Evolutionary conservation across 1,139 yeast genomes (phyloP), one percentile per base, ranked within the genome.

Genomic region (Geotrichum fermentans): DNA sequence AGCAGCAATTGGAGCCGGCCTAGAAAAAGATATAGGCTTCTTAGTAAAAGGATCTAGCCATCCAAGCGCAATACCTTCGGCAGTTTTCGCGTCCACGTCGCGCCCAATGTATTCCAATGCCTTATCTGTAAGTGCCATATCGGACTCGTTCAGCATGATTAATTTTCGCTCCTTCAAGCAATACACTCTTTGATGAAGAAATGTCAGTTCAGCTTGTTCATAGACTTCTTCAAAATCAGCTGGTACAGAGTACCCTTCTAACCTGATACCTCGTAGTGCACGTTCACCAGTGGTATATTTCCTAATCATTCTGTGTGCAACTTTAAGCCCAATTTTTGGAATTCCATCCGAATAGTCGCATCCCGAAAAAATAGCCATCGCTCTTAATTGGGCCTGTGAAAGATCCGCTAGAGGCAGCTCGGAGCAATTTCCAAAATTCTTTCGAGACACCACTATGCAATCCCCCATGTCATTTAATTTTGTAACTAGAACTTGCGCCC

Each of bases 341-440:
- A 92, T 72, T 0, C 98, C 98, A 50, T 80, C 79, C 0, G 97
- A 87, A 62, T 94, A 94, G 66, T 94, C 99, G 68, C 99, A 94
- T 0, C 99, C 99, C 5, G 96, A 79, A 5, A 94, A 65, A 62
- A 90, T 83, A 1, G 96, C 98, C 67, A 88, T 78, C 42, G 81
- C 73, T 46, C 95, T 73, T 47, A 88, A 64, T 58, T 88, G 88
- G 10, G 75, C 77, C 14, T 70, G 75, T 26, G 75, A 66, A 56
- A 83, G 58, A 68, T 42, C 70, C 53, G 29, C 74, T 66, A 57
- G 80, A 71, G 30, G 62, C 62, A 58, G 68, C 51, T 55, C 71
- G 54, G 58, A 72, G 40, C 79, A 75, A 30, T 70, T 49, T 4
- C 49, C 50, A 39, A 68, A 60, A 18, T 52, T 45, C 2, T 72